A percentile compares a stretch with the other conserved stretches of the same genome.
These are phyloP conservation scores for Carex littledalei DNA, from an alignment of 176 grass and related monocot species.

Conservation along the genomic window DNA sequence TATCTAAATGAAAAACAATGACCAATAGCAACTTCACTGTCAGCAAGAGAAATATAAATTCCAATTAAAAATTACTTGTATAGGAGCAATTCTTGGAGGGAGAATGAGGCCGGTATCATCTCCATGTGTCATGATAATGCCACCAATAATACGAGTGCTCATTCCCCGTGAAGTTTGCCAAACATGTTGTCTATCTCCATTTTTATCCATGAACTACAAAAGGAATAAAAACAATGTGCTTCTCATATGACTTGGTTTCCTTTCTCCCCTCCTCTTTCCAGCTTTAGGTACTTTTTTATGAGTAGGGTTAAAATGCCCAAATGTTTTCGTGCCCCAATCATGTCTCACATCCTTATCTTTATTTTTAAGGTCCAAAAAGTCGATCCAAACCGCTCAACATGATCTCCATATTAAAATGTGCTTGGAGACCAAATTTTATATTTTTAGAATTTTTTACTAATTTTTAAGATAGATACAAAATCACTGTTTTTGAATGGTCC, in stretches of 20 bases:
- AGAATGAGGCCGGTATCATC: conserved; percentile 96
- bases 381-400: too few species aligned
- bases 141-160: conserved; percentile 90
- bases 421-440: too few species aligned
- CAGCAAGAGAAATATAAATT: conserved; percentile 15
- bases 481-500: too few species aligned
- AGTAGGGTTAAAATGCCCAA: too few species aligned
- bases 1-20: not conserved
- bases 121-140: conserved; percentile 94
- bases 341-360: too few species aligned
- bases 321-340: too few species aligned
- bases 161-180: conserved; percentile 99
- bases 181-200: conserved; percentile 76
- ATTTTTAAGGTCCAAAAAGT: too few species aligned
- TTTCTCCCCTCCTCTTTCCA: not conserved
- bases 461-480: too few species aligned
- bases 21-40: not conserved
- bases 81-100: conserved; percentile 87
- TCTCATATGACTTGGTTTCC: not conserved
- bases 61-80: conserved; percentile 48
- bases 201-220: conserved; percentile 94
- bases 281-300: not conserved
- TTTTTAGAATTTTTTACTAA: too few species aligned
- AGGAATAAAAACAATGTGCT: conserved; percentile 8
- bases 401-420: too few species aligned